Evolutionary conservation across 495 filamentous ascomycete species (phyloP).

Genomic region (Ramalina intermedia): DNA sequence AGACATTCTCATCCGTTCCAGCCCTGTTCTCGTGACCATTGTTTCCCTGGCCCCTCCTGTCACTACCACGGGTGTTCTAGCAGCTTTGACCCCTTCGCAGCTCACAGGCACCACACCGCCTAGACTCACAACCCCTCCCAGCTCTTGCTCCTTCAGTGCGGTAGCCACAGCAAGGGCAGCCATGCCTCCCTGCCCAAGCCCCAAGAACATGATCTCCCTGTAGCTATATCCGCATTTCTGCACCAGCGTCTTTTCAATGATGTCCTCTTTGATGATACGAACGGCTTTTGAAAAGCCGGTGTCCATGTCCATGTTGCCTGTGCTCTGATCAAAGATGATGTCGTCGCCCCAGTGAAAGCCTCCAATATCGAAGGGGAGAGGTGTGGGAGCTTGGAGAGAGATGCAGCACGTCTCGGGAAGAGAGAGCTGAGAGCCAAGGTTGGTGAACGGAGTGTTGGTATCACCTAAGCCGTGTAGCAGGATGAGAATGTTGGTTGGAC

Average conservation of each 20-base stretch:
- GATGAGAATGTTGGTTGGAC: conserved; percentile 52
- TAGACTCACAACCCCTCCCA: conserved; percentile 58
- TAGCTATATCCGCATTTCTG: conserved; percentile 54
- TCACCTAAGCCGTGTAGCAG: conserved; percentile 89
- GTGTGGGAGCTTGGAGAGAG: conserved; percentile 56
- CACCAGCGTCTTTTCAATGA: conserved; percentile 48
- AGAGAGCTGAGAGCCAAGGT: conserved; percentile 55
- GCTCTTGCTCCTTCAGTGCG: conserved; percentile 11
- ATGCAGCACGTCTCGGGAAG: conserved; percentile 71
- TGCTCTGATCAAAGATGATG: conserved; percentile 45
- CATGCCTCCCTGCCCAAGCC: conserved; percentile 82
- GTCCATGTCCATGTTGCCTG: conserved; percentile 60
- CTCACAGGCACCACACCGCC: conserved; percentile 51
- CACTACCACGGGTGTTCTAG: conserved; percentile 60
- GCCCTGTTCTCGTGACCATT: conserved; percentile 45
- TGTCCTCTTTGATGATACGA: conserved; percentile 32
- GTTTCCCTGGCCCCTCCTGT: conserved; percentile 50
- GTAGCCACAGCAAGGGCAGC: conserved; percentile 47
- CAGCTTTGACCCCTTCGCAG: conserved; percentile 33
- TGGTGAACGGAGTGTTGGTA: conserved; percentile 48
- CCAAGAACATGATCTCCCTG: conserved; percentile 61
- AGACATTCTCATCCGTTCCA: conserved; percentile 44
- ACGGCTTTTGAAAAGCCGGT: conserved; percentile 52
- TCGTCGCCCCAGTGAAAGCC: conserved; percentile 96
- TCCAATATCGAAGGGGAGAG: conserved; percentile 56